phyloP scores from a whole-genome alignment of 73 alveolate genomes.

The Stentor coeruleus region DNA sequence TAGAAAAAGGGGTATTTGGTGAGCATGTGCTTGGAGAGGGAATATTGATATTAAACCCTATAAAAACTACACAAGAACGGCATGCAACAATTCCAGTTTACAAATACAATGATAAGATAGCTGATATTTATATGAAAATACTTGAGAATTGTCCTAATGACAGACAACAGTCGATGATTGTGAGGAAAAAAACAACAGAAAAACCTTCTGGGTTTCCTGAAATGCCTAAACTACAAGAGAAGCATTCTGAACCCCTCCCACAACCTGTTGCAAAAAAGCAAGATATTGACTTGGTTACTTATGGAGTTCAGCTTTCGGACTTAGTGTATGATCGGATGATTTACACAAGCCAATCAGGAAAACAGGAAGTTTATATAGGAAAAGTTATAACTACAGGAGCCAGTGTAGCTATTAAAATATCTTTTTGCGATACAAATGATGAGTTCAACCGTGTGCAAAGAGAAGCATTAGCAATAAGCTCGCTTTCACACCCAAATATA shows the following conservation, averaged over 20 bases:
- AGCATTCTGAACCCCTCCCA: neutral
- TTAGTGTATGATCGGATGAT: neutral
- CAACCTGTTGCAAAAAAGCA: neutral
- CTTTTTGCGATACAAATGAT: neutral
- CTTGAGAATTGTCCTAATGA: neutral
- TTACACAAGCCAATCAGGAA: neutral
- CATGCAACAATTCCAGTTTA: neutral
- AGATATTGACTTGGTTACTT: neutral
- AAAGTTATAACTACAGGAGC: neutral
- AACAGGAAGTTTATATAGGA: neutral
- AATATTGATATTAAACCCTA: neutral
- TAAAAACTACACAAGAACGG: neutral
- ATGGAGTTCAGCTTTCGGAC: neutral
- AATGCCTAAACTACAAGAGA: neutral
- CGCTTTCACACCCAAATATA: conserved; percentile 2
- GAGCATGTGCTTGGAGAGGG: conserved; percentile 3
- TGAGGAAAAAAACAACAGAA: neutral
- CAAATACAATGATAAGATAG: neutral
- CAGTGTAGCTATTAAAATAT: neutral
- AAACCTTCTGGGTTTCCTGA: neutral
- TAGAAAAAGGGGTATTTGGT: conserved; percentile 8
- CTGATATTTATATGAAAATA: neutral
- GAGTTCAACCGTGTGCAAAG: conserved; percentile 6
- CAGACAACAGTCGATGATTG: neutral
- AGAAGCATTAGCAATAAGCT: neutral